Evolutionary conservation across 176 grass and related monocot genomes (phyloP), one percentile per base, ranked within the genome.

Genomic region (Carex pumila): DNA sequence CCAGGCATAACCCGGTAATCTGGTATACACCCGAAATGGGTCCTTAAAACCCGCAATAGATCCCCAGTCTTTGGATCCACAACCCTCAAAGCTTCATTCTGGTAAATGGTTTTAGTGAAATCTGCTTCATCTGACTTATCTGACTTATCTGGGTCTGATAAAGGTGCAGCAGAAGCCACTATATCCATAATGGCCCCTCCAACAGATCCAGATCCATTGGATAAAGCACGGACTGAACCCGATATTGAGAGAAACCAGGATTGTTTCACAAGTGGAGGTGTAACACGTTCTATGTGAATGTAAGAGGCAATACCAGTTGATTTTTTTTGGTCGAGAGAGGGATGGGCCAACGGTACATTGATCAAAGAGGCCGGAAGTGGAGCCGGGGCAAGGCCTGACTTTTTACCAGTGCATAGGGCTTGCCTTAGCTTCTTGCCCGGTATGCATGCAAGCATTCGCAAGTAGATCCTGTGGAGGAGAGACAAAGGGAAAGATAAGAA

Each of bases 341-440:
- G 84, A 55, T 54, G 47, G 50, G 85, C 79, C 57, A 92, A 93
- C 75, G 87, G 86, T 65, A 87, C 81, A 83, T 94, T 87, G 18
- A 91, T 94, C 47, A 94, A 84, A 65, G 95, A 94, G 53, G 74
- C 85, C 6, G 90, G 75, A 82, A 93, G 89, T 69, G 85, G 71
- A 77, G 95, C 92, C 29, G 90, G 57, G 1, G 89, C 62, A 53
- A 87, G 85, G 41, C 84, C 85, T 65, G 89, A 90, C 66, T 91
- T 89, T 76, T 91, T 91, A 64, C 89, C 86, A 61, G 87, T 81
- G 87, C 36, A 81, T 65, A 98, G 73, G 73, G 92, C 71, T 85
- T 93, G 89, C 88, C 92, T 98, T 54, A 98, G 83, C 80, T 93
- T 98, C 85, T 91, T 94, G 63, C 95, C 92, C 58, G 95, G 92